These are phyloP conservation scores for Ambrosiella cleistominuta DNA, from an alignment of 2,329 filamentous ascomycete genomes.

Conservation along the genomic window DNA sequence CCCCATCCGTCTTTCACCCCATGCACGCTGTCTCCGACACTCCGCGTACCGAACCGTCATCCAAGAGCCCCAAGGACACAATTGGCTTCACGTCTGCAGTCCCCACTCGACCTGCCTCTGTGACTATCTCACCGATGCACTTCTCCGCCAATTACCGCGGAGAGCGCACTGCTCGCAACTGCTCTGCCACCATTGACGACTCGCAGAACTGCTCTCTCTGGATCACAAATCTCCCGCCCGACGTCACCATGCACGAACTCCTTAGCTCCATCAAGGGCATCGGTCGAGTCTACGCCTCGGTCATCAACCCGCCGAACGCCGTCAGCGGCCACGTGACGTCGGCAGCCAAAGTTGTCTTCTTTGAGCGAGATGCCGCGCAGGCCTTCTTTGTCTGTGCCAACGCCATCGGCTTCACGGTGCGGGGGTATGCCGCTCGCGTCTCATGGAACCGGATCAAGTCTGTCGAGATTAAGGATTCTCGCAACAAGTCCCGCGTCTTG, in stretches of 20 bases:
- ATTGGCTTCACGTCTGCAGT: background rate
- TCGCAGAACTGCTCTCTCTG: slow-evolving; percentile 33
- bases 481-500: slow-evolving; percentile 29
- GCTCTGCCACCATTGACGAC: slow-evolving; percentile 23
- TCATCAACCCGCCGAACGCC: slow-evolving; percentile 31
- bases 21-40: slow-evolving; percentile 4
- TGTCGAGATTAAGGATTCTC: slow-evolving; percentile 16
- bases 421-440: slow-evolving; percentile 22
- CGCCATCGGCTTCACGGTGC: slow-evolving; percentile 21
- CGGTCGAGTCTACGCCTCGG: slow-evolving; percentile 33
- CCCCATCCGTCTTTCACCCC: background rate
- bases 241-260: slow-evolving; percentile 26
- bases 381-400: slow-evolving; percentile 16
- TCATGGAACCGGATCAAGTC: slow-evolving; percentile 32
- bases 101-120: slow-evolving; percentile 13
- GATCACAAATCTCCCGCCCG: slow-evolving; percentile 32
- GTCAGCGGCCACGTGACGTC: slow-evolving; percentile 20
- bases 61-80: background rate
- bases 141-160: slow-evolving; percentile 24
- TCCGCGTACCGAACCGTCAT: background rate
- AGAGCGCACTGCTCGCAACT: slow-evolving; percentile 23
- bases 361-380: slow-evolving; percentile 24
- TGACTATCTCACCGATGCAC: background rate
- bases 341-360: slow-evolving; percentile 35
- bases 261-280: slow-evolving; percentile 26